Percentiles rank a stretch among this genome's conserved stretches.
Conservation (phyloP, 257 asterid species). For the Haberlea rhodopensis region DNA sequence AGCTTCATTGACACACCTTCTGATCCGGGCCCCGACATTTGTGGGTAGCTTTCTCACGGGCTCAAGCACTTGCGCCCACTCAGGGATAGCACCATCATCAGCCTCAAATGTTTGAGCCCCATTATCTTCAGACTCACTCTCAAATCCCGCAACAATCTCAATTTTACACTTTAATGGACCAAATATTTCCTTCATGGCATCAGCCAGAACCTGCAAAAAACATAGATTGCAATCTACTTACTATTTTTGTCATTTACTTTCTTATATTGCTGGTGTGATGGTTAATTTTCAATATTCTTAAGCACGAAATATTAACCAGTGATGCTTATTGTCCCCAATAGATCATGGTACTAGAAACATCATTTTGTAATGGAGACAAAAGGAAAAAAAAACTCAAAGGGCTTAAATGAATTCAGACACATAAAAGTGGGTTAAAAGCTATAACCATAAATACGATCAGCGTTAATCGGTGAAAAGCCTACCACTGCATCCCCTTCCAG, state of each 20-base stretch:
- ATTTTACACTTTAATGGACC: conserved; percentile 58
- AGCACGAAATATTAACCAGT: neutral
- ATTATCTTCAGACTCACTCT: conserved; percentile 45
- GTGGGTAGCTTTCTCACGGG: conserved; percentile 98
- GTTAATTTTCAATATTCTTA: conserved; percentile 11
- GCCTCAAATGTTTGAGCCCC: conserved; percentile 45
- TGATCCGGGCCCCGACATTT: conserved; percentile 91
- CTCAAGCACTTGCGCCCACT: conserved; percentile 87
- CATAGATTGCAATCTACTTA: conserved; percentile 25
- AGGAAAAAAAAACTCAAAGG: neutral
- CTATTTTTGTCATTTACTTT: neutral
- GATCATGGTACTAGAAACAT: conserved; percentile 9
- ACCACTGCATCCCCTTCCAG: conserved; percentile 94
- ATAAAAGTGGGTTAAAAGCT: conserved; percentile 15
- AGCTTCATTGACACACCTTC: conserved; percentile 80
- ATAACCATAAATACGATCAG: conserved; percentile 21
- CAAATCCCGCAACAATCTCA: conserved; percentile 44
- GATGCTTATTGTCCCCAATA: neutral
- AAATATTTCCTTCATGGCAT: conserved; percentile 70
- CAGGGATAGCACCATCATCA: conserved; percentile 58
- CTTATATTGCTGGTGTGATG: neutral
- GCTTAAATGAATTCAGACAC: conserved; percentile 2
- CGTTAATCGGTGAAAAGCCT: conserved; percentile 30
- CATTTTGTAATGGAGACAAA: conserved; percentile 1
- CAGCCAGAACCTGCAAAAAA: conserved; percentile 80